Conservation (phyloP, 2,329 filamentous ascomycete genomes). For the Colletotrichum horii region DNA sequence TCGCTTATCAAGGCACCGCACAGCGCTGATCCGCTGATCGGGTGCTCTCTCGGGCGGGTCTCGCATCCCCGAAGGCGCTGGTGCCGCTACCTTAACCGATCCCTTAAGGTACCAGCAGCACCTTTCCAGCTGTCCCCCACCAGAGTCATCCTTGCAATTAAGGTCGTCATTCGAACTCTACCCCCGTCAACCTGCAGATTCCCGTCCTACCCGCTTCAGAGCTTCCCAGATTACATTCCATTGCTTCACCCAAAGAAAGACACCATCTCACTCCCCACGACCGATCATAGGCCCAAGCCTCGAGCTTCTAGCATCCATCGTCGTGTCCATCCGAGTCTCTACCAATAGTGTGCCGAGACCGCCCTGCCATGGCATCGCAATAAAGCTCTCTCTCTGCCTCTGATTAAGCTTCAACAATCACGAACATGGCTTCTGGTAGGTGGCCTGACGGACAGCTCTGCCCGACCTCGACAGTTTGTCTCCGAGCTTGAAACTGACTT, state of each 20-base stretch:
- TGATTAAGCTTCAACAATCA: not conserved
- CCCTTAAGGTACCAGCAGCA: not conserved
- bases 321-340: not conserved
- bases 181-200: slow-evolving; percentile 17
- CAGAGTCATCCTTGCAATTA: slow-evolving; percentile 14
- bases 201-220: slow-evolving; percentile 12
- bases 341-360: not conserved
- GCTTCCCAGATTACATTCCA: not conserved
- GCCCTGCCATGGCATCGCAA: slow-evolving; percentile 13
- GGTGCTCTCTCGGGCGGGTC: not conserved
- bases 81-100: not conserved
- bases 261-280: not conserved
- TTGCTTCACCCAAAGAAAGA: not conserved
- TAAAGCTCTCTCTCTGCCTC: not conserved
- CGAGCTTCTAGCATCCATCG: not conserved
- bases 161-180: slow-evolving; percentile 20
- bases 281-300: not conserved
- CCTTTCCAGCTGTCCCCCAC: slow-evolving; percentile 1
- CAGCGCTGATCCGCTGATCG: slow-evolving; percentile 7
- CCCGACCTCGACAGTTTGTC: not conserved
- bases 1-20: not conserved
- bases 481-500: slow-evolving; percentile 12
- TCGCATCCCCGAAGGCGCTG: slow-evolving; percentile 2
- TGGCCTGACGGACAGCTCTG: slow-evolving; percentile 6
- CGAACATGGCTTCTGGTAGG: slow-evolving; percentile 24